Evolutionary conservation across 192 early-diverging fungal species (phyloP).

Genomic region (Coemansia sp.): DNA sequence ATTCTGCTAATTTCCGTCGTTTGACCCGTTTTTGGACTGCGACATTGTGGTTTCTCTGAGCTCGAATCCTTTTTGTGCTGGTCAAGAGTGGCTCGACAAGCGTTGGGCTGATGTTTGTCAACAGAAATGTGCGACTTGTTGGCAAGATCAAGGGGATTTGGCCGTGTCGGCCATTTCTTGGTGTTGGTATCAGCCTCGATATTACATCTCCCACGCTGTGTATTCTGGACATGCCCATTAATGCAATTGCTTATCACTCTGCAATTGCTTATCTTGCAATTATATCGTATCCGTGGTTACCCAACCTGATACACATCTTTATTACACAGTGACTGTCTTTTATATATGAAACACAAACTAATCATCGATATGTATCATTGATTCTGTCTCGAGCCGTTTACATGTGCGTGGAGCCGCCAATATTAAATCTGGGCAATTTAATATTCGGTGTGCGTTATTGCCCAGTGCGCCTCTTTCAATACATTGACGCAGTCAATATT

Average conservation of each 20-base stretch:
- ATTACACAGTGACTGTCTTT: background rate
- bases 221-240: no score
- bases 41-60: background rate
- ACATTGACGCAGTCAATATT: background rate
- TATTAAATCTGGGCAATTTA: slow-evolving; percentile 2
- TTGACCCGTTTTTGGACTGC: background rate
- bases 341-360: background rate
- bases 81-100: background rate
- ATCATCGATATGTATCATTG: background rate
- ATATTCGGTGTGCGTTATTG: background rate
- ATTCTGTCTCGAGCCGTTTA: background rate
- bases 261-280: background rate
- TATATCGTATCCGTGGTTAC: background rate
- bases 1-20: slow-evolving; percentile 2
- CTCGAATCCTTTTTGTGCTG: background rate
- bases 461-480: slow-evolving; percentile 9
- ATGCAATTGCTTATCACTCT: no score
- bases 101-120: background rate
- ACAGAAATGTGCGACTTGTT: background rate
- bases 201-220: no score
- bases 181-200: no score
- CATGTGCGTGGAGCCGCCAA: background rate
- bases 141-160: no score
- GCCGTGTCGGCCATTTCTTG: no score
- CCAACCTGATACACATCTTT: background rate